Conservation (phyloP, 371 early-diverging fungal genomes). For the Mucor sp. region DNA sequence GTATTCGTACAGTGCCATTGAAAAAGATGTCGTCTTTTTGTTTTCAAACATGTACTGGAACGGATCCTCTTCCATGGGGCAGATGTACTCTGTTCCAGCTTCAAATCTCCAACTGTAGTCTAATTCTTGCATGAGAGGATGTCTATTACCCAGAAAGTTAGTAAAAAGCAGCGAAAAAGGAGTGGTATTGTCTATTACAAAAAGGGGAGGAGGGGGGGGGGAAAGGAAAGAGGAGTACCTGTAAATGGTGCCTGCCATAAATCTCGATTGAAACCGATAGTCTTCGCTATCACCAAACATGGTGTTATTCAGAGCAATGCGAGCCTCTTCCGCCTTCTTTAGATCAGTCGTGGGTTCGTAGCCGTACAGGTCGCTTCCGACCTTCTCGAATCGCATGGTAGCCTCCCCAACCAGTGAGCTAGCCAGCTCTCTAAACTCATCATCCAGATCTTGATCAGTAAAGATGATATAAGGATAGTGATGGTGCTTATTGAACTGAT, state of each 20-base stretch:
- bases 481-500: constrained; percentile 33
- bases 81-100: constrained; percentile 48
- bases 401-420: constrained; percentile 22
- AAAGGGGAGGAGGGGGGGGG: not conserved
- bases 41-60: constrained; percentile 42
- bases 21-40: constrained; percentile 54
- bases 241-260: constrained; percentile 45
- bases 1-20: constrained; percentile 83
- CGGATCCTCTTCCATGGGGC: constrained; percentile 42
- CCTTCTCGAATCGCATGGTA: constrained; percentile 28
- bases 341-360: constrained; percentile 29
- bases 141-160: constrained; percentile 20
- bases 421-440: constrained; percentile 42
- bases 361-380: constrained; percentile 32
- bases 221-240: constrained; percentile 23
- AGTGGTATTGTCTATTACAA: not conserved
- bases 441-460: constrained; percentile 31
- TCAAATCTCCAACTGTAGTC: constrained; percentile 53
- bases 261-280: constrained; percentile 46
- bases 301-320: constrained; percentile 26
- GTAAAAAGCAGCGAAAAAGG: not conserved
- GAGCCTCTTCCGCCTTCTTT: constrained; percentile 32
- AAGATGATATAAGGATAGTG: constrained; percentile 50
- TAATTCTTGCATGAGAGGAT: constrained; percentile 37
- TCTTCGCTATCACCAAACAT: constrained; percentile 49